phyloP scores from a whole-genome alignment of 176 grass and related monocot species.

The Poa annua region DNA sequence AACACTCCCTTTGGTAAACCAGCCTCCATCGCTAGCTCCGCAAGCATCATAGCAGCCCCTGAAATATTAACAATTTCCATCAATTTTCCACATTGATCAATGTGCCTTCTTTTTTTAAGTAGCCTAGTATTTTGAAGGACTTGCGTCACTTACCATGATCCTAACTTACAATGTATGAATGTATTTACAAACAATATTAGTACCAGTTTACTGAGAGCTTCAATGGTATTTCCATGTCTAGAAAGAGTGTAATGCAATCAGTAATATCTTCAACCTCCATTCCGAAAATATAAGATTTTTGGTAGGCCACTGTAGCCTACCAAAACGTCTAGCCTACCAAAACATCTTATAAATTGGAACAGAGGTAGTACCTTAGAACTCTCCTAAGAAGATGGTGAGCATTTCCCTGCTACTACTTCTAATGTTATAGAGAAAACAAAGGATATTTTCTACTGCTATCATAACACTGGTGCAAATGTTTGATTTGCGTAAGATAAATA shows the following conservation, averaged over 20 bases:
- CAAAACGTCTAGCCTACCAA: no score
- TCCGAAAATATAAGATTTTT: no score
- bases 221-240: not conserved
- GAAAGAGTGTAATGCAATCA: not conserved
- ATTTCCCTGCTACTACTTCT: not conserved
- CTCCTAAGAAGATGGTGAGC: not conserved
- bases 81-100: slow-evolving; percentile 23
- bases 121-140: slow-evolving; percentile 5
- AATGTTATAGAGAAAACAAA: not conserved
- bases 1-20: slow-evolving; percentile 92
- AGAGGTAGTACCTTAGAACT: not conserved
- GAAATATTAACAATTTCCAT: slow-evolving; percentile 40
- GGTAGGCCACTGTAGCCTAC: no score
- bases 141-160: not conserved
- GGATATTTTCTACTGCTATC: not conserved
- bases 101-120: not conserved
- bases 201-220: slow-evolving; percentile 11
- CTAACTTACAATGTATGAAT: not conserved
- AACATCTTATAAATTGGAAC: no score
- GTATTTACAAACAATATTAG: slow-evolving; percentile 17
- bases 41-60: slow-evolving; percentile 96
- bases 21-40: slow-evolving; percentile 87
- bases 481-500: not conserved
- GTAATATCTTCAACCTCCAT: not conserved
- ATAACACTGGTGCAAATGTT: not conserved